Evolutionary conservation across 495 filamentous ascomycete species (phyloP), one percentile per base, ranked within the genome.

Genomic region (Tuber microsphaerosporum): DNA sequence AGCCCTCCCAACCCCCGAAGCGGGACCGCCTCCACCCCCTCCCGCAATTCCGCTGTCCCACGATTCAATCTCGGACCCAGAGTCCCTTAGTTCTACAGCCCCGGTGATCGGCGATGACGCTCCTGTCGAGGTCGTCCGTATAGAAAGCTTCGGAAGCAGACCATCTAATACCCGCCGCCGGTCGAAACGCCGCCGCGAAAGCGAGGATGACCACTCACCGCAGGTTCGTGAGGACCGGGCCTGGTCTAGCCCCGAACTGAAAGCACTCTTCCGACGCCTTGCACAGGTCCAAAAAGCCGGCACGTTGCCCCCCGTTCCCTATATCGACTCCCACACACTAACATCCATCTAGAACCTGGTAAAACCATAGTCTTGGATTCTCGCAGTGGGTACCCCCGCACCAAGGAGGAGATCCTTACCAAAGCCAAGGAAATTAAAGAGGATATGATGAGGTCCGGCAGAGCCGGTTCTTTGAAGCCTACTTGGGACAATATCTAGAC

Each of bases 381-480:
- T n/a, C n/a, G 14, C n/a, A 65, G 56, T 31, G 26, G 56, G 16
- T 65, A 65, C 26, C n/a, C 56, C 56, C 56, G 56, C 26, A 65
- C 56, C 14, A 65, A 65, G 56, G 56, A 65, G 56, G 56, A 65
- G 56, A 65, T 65, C 56, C 56, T 65, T n/a, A 65, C n/a, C 56
- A 65, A 65, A 65, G 56, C 56, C 12, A 65, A 65, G 26, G 56
- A 65, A 65, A 65, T 65, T 17, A 65, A 65, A 12, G 56, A 31
- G 9, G 56, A 65, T 65, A 65, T 65, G 56, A 8, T 31, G 26
- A 65, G 56, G 56, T 65, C 56, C 56, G 56, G 56, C n/a, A 65
- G 56, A 65, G 56, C 56, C 26, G 56, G 56, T 17, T 31, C 56
- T 31, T 65, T 65, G 56, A 65, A 65, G 31, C 26, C 56, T 10